Conservation (phyloP, 768 basidiomycete genomes). For the Podaxis rugospora region DNA sequence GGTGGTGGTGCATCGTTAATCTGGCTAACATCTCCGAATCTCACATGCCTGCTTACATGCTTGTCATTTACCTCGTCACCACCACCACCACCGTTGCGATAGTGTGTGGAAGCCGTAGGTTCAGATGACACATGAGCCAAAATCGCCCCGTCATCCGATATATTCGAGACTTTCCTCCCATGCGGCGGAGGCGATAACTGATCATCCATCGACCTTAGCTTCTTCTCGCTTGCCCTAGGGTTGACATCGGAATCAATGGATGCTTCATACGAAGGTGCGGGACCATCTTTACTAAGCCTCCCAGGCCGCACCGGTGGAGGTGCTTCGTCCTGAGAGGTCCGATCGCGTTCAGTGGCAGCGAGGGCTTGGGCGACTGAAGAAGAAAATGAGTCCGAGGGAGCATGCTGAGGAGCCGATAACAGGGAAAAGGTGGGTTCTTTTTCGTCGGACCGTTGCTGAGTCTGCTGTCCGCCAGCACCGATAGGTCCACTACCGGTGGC, state of each 20-base stretch:
- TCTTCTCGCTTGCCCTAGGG: background rate
- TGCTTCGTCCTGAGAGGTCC: conserved; percentile 5
- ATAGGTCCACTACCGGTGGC: conserved; percentile 8
- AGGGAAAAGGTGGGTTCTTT: conserved; percentile 5
- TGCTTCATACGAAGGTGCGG: conserved; percentile 4
- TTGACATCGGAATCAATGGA: background rate
- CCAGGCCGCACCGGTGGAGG: conserved; percentile 6
- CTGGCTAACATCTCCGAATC: conserved; percentile 38
- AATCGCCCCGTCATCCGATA: conserved; percentile 27
- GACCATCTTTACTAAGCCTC: conserved; percentile 13
- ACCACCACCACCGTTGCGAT: background rate
- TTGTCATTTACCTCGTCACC: conserved; percentile 16
- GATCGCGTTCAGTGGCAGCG: background rate
- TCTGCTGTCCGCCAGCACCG: conserved; percentile 5
- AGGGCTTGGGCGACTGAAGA: conserved; percentile 31
- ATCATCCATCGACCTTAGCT: background rate
- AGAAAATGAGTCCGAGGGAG: conserved; percentile 27
- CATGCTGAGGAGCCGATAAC: conserved; percentile 1
- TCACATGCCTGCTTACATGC: conserved; percentile 31
- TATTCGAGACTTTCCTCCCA: conserved; percentile 11
- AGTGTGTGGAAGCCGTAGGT: conserved; percentile 5
- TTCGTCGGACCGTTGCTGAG: conserved; percentile 1
- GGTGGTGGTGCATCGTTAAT: conserved; percentile 32
- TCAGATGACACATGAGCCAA: conserved; percentile 35
- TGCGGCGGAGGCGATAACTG: background rate